Base-by-base conservation (phyloP, 1,139 yeast species). In the Sugiyamaella pinicola region DNA sequence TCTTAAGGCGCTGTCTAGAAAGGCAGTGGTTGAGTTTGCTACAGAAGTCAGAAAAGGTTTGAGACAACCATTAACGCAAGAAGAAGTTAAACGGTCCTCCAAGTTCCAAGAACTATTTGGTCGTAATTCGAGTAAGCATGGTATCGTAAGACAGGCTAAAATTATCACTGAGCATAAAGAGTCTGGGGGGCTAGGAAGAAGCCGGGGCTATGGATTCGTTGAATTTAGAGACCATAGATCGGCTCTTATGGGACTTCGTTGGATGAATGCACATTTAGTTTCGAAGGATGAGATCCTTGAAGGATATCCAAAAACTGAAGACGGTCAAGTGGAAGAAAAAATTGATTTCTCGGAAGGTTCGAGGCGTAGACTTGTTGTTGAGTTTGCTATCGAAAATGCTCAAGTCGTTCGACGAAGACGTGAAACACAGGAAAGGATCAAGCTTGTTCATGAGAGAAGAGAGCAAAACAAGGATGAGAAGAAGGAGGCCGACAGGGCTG, bases 1-100 rank as follows among this genome's bases (percentile, higher is more conserved):
- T 0, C 77, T 93, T 64, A 93, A 93, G 68, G 96, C 96, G 1
- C 76, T 93, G 53, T 97, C 95, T 38, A 84, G 99, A 71, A 88
- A 88, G 69, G 98, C 96, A 0, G 90, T 93, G 53, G 97, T 93
- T 26, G 87, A 87, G 63, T 93, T 93, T 74, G 98, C 98, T n/a
- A 87, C 82, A 33, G 97, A 91, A 67, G 97, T 87, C 4, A 85
- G 81, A 62, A 80, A 82, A 40, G 84, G 76, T 9, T 71, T 75
- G 56, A 82, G 99, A 71, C 96, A 88, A 64, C 88, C 96, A 13
- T 75, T 93, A 52, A 85, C 91, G 26, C 88, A 88, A 69, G 99
- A 95, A 71, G 99, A 93, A 73, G 73, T 86, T 21, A 78, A 76
- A 53, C 82, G 98, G 66, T 90, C 98, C 1, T 79, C 82, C 6